phyloP scores from a whole-genome alignment of 2,329 filamentous ascomycete species.

The Paraphaeosphaeria sporulosa region DNA sequence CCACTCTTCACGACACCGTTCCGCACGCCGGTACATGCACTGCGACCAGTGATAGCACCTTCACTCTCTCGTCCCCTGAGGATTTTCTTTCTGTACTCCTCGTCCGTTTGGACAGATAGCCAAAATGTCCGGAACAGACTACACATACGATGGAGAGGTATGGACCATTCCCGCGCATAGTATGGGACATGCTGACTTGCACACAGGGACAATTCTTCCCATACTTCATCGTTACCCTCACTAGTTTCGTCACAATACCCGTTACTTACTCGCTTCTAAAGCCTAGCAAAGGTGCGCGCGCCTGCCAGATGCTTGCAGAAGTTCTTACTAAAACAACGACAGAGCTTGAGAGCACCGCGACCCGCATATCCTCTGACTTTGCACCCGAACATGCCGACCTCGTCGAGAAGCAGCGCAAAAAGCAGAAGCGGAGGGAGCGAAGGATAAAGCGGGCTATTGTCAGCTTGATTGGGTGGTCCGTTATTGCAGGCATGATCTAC shows the following conservation, averaged over 20 bases:
- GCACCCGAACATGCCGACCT: constrained; percentile 83
- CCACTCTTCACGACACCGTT: constrained; percentile 23
- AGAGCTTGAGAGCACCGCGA: constrained; percentile 80
- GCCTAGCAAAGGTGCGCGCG: constrained; percentile 69
- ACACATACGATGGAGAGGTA: constrained; percentile 96
- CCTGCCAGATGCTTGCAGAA: constrained; percentile 3
- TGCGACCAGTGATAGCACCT: constrained; percentile 21
- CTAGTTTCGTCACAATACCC: constrained; percentile 85
- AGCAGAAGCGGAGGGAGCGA: constrained; percentile 89
- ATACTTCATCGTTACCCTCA: constrained; percentile 94
- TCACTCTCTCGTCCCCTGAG: constrained; percentile 27
- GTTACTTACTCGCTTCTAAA: constrained; percentile 88
- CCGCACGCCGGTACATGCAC: constrained; percentile 24
- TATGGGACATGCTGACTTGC: constrained; percentile 22
- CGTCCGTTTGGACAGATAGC: constrained; percentile 29
- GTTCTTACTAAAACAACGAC: constrained; percentile 21
- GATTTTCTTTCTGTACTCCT: constrained; percentile 18
- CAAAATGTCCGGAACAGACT: constrained; percentile 70
- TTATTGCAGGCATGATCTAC: constrained; percentile 92
- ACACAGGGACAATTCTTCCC: constrained; percentile 93
- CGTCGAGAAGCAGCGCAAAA: constrained; percentile 81
- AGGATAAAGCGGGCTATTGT: constrained; percentile 83
- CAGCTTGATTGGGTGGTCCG: constrained; percentile 77
- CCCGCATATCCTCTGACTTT: constrained; percentile 82
- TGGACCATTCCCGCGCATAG: constrained; percentile 24